Conservation (phyloP, 495 filamentous ascomycete genomes). For the Pyronema omphalodes region DNA sequence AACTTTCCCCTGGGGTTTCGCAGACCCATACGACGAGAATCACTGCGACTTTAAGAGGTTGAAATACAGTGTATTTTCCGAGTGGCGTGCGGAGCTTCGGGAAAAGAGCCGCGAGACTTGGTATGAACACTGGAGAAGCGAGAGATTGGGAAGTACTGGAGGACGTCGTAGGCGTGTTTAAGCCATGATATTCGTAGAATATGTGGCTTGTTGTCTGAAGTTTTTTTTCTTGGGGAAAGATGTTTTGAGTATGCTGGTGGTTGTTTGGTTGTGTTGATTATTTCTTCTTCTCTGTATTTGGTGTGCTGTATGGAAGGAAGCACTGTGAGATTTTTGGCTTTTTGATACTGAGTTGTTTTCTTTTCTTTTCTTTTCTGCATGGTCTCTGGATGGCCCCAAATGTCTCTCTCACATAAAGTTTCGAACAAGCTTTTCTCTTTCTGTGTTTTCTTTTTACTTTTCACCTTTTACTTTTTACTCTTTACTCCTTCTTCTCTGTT, state of each 20-base stretch:
- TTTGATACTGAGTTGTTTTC: neutral
- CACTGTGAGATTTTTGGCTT: no score
- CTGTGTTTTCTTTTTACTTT: neutral
- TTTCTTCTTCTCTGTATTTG: no score
- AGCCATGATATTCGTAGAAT: neutral
- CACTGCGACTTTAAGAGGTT: conserved; percentile 91
- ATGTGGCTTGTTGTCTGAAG: no score
- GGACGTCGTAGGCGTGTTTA: neutral
- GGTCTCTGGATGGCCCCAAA: neutral
- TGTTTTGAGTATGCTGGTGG: no score
- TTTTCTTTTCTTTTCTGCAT: neutral
- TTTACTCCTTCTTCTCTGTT: neutral
- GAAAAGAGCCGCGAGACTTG: conserved; percentile 82
- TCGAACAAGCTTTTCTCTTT: neutral
- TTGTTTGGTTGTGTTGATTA: no score
- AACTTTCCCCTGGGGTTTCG: conserved; percentile 90
- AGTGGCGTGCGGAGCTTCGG: conserved; percentile 81
- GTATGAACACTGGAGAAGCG: conserved; percentile 93
- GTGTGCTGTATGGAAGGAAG: no score
- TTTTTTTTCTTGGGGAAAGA: no score
- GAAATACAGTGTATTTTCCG: conserved; percentile 78
- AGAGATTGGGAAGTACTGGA: conserved; percentile 30
- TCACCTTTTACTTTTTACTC: neutral
- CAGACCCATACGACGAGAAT: conserved; percentile 70
- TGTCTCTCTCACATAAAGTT: neutral